Conservation (phyloP, 352 stramenopile genomes). For the Globisporangium nagaii region DNA sequence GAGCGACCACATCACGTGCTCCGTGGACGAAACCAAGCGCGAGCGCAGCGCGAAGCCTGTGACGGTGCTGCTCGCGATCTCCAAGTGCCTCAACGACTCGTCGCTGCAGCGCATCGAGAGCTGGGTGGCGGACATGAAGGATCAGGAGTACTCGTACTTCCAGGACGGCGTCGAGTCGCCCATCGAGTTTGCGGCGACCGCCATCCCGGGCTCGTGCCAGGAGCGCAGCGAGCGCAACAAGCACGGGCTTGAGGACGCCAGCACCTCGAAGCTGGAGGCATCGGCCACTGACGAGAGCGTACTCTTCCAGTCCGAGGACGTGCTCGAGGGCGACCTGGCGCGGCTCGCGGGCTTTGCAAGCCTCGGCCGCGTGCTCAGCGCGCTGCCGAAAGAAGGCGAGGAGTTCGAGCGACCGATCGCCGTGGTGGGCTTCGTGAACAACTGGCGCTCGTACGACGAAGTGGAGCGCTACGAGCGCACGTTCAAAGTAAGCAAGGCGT, state of each 20-base stretch:
- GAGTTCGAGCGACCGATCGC: slow-evolving; percentile 2
- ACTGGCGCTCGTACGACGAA: slow-evolving; percentile 10
- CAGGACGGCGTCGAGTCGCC: slow-evolving; percentile 2
- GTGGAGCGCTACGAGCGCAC: slow-evolving; percentile 13
- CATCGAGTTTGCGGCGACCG: slow-evolving; percentile 7
- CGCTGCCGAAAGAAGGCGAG: background rate
- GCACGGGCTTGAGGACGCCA: slow-evolving; percentile 6
- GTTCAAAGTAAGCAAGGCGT: slow-evolving; percentile 9
- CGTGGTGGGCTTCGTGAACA: slow-evolving; percentile 17
- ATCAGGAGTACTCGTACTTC: slow-evolving; percentile 9
- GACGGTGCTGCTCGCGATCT: slow-evolving; percentile 52
- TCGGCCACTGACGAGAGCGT: background rate
- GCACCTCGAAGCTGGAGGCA: background rate
- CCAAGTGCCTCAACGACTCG: slow-evolving; percentile 46
- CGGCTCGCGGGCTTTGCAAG: slow-evolving; percentile 4
- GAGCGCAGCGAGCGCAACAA: slow-evolving; percentile 17
- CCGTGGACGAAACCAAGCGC: background rate
- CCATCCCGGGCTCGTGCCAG: slow-evolving; percentile 33
- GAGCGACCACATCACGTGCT: slow-evolving; percentile 5
- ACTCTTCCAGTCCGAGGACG: background rate
- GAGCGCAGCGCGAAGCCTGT: slow-evolving; percentile 14
- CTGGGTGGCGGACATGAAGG: slow-evolving; percentile 29
- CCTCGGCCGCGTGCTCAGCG: slow-evolving; percentile 6
- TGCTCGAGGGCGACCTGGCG: slow-evolving; percentile 3
- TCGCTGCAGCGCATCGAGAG: slow-evolving; percentile 32